These are phyloP conservation scores for Dunaliella sp. DNA, from an alignment of 139 green algal genomes.

Conservation along the genomic window DNA sequence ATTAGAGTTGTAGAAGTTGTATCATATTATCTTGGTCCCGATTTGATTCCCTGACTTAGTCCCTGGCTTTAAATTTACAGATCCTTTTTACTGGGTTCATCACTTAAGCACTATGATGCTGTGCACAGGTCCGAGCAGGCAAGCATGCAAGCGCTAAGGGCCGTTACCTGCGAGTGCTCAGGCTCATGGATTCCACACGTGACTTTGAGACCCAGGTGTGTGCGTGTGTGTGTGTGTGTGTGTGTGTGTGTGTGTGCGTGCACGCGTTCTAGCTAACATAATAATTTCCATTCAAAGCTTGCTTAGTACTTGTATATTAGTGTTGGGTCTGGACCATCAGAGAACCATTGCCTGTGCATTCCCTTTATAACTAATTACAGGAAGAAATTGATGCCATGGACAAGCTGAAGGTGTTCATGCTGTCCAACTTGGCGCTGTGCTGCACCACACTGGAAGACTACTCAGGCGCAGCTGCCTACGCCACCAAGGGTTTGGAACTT, in stretches of 20 bases:
- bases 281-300: neutral
- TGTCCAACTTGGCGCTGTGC: constrained; percentile 61
- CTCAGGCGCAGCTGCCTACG: constrained; percentile 40
- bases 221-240: neutral
- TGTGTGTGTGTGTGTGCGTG: neutral
- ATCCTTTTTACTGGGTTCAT: no score
- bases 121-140: constrained; percentile 1
- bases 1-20: no score
- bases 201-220: constrained; percentile 55
- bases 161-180: constrained; percentile 49
- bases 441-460: constrained; percentile 41
- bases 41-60: no score
- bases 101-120: no score
- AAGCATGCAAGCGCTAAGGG: constrained; percentile 32
- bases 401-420: constrained; percentile 33
- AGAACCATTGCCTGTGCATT: neutral
- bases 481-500: constrained; percentile 12
- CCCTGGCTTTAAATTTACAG: no score
- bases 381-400: constrained; percentile 23
- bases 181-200: constrained; percentile 56
- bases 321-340: neutral
- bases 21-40: no score
- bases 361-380: neutral
- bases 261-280: neutral
- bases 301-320: neutral